Conservation (phyloP, 2,329 filamentous ascomycete species). For the Passalora sequoiae region DNA sequence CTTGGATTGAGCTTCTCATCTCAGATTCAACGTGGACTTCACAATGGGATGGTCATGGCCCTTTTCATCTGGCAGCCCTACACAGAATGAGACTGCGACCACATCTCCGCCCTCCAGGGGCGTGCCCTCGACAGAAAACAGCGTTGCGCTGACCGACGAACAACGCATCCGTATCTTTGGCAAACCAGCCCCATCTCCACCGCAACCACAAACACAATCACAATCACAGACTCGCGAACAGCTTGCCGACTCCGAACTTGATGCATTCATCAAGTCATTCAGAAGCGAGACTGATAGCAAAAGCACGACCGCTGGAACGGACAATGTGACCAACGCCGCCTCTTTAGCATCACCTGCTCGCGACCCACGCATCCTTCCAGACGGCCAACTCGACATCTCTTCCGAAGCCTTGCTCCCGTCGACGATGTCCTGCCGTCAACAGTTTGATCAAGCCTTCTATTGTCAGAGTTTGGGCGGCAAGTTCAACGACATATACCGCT, state of each 20-base stretch:
- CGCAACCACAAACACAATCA: too few species aligned
- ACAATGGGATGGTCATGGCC: constrained; percentile 30
- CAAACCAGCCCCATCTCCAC: constrained; percentile 16
- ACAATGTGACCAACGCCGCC: not conserved
- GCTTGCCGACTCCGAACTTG: constrained; percentile 51
- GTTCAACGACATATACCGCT: constrained; percentile 85
- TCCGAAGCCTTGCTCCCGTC: constrained; percentile 69
- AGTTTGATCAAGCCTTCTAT: constrained; percentile 91
- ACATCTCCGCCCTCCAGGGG: not conserved
- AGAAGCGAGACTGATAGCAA: constrained; percentile 24
- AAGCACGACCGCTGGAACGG: not conserved
- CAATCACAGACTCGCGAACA: constrained; percentile 36
- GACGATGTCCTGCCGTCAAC: constrained; percentile 79
- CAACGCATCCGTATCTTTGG: constrained; percentile 31
- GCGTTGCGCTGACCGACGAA: constrained; percentile 26
- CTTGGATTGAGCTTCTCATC: constrained; percentile 1
- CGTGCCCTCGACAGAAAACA: not conserved
- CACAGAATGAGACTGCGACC: not conserved
- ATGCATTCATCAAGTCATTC: constrained; percentile 49
- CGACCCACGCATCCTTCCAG: constrained; percentile 22
- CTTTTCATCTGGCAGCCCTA: constrained; percentile 13
- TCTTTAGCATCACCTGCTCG: not conserved
- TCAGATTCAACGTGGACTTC: not conserved
- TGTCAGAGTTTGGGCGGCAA: constrained; percentile 89
- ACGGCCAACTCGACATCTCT: constrained; percentile 30